Base-by-base conservation (phyloP, 2,329 filamentous ascomycete genomes). In the Ophiostoma tasmaniense region DNA sequence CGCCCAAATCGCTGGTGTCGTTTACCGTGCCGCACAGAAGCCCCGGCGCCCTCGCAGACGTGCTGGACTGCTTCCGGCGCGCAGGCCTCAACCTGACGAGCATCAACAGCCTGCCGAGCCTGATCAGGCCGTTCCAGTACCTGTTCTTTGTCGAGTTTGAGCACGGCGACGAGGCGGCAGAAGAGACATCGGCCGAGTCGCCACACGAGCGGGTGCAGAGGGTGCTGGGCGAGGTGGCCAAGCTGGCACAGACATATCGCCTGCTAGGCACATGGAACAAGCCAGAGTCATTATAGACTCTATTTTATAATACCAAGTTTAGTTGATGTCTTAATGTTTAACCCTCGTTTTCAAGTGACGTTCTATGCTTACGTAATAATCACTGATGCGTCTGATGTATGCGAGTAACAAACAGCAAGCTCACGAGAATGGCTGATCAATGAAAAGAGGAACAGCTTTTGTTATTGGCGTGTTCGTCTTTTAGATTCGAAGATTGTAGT, bases 131-230 rank as follows among this genome's bases (percentile, higher is more conserved):
- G 25, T 98, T 96, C 86, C 89, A 96, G 77, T 98, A 98, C 79
- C 86, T 97, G 50, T 97, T 98, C 80, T 93, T 98, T 76, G 89
- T 97, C 37, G 94, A 98, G 81, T 93, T 96, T 74, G 86, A 90
- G 76, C 89, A 90, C 1, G 84, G 87, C 59, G 59, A 65, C n/a
- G 68, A 66, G 28, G 30, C 64, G 1, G 68, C 61, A 2, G 39
- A 14, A 2, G n/a, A 39, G 68, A 2, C 14, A 22, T 55, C 22
- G 11, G 22, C 50, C 3, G 67, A 66, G 66, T 86, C 87, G 73
- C 81, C 82, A 1, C 81, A 84, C 67, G 84, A 83, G 3, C 81
- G 82, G 71, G 88, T 93, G 20, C 82, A 85, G 70, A 79, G 78
- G 28, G 89, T 87, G 33, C 77, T 93, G 76, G 80, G 80, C 66